Conservation (phyloP, 2,329 filamentous ascomycete genomes). For the Coniochaeta prunicola region DNA sequence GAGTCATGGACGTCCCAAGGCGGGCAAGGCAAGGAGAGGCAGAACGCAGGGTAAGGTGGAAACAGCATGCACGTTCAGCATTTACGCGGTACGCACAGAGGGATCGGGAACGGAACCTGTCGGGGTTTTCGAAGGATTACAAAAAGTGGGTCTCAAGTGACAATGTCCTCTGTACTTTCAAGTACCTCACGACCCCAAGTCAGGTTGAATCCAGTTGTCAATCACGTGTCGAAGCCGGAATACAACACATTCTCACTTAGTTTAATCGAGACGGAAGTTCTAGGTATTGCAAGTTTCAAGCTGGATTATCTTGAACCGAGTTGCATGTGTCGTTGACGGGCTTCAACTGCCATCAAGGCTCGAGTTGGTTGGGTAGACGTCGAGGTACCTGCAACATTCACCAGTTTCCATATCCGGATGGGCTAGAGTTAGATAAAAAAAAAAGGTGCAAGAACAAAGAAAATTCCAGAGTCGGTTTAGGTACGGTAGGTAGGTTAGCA, state of each 20-base stretch:
- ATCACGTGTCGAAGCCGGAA: too few relatives aligned
- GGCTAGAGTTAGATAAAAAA: not conserved
- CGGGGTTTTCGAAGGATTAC: slow-evolving; percentile 13
- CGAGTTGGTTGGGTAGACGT: not conserved
- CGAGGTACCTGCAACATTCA: not conserved
- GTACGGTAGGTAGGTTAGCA: too few relatives aligned
- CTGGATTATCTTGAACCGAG: too few relatives aligned
- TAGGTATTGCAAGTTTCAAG: not conserved
- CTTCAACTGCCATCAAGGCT: not conserved
- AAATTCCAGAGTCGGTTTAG: not conserved
- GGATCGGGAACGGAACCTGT: slow-evolving; percentile 13
- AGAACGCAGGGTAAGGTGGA: slow-evolving; percentile 10
- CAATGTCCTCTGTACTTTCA: not conserved
- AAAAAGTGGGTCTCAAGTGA: not conserved
- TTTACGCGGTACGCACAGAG: too few relatives aligned
- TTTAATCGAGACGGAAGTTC: too few relatives aligned
- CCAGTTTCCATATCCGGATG: not conserved
- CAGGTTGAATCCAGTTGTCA: not conserved
- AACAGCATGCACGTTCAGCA: slow-evolving; percentile 13
- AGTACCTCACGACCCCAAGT: not conserved
- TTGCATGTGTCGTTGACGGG: not conserved
- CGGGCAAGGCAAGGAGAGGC: not conserved
- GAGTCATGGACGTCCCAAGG: not conserved
- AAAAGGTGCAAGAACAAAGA: not conserved
- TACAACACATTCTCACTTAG: not conserved